phyloP scores from a whole-genome alignment of 2,329 filamentous ascomycete species.

The Fusarium sp. region DNA sequence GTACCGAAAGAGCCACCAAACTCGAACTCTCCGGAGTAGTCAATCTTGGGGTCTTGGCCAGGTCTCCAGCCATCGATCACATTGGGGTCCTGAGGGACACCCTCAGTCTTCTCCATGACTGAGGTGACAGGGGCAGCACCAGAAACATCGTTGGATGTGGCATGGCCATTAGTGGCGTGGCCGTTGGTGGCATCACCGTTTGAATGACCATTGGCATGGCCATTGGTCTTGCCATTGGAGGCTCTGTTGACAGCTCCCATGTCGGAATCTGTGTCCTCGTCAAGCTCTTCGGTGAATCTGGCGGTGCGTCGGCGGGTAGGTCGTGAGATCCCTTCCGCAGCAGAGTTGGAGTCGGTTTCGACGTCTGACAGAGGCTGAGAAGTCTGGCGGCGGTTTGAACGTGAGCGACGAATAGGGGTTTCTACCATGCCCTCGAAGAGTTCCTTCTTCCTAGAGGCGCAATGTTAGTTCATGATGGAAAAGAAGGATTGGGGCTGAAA shows the following conservation, averaged over 20 bases:
- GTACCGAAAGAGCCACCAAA: slow-evolving; percentile 91
- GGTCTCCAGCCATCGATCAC: slow-evolving; percentile 68
- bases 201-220: slow-evolving; percentile 26
- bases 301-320: slow-evolving; percentile 60
- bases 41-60: slow-evolving; percentile 71
- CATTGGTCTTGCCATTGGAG: slow-evolving; percentile 44
- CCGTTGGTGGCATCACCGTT: slow-evolving; percentile 47
- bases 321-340: slow-evolving; percentile 57
- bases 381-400: slow-evolving; percentile 64
- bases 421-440: slow-evolving; percentile 72
- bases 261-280: slow-evolving; percentile 55
- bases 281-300: slow-evolving; percentile 65
- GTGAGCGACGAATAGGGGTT: slow-evolving; percentile 63
- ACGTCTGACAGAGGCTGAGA: slow-evolving; percentile 61
- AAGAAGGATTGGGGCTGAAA: background rate
- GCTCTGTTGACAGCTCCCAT: slow-evolving; percentile 48
- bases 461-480: slow-evolving; percentile 14
- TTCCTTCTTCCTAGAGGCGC: slow-evolving; percentile 67
- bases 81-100: slow-evolving; percentile 36
- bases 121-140: slow-evolving; percentile 24
- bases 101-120: slow-evolving; percentile 36
- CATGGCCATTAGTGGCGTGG: slow-evolving; percentile 45
- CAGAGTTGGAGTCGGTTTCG: slow-evolving; percentile 62
- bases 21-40: slow-evolving; percentile 76
- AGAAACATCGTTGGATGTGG: slow-evolving; percentile 25